Percentiles rank a stretch among this genome's conserved stretches.
Evolutionary conservation across 1,139 yeast species (phyloP).

Genomic region (Protomyces gravidus): DNA sequence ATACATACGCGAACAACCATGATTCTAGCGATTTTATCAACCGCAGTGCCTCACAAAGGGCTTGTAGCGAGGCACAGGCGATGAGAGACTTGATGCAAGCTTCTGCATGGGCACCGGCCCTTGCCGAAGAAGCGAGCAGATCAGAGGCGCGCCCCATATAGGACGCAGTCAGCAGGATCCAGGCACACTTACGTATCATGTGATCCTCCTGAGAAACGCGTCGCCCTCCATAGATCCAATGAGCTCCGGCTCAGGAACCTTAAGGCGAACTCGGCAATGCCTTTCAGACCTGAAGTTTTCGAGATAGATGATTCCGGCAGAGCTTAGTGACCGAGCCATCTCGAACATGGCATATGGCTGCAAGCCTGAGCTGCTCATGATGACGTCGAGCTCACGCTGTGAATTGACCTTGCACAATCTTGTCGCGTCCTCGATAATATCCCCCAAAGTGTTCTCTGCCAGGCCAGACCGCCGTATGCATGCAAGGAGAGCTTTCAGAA

Average conservation of each 20-base stretch:
- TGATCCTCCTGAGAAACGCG: background rate
- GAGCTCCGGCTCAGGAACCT: conserved; percentile 15
- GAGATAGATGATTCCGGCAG: conserved; percentile 67
- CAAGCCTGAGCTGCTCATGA: conserved; percentile 24
- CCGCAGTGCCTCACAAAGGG: background rate
- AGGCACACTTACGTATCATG: too few species aligned
- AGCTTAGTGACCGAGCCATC: conserved; percentile 63
- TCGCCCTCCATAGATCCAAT: background rate
- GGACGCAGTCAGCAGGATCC: too few species aligned
- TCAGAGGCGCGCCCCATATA: too few species aligned
- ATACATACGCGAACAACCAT: too few species aligned
- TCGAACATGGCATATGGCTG: conserved; percentile 50
- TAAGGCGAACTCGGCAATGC: conserved; percentile 12
- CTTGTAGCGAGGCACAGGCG: background rate
- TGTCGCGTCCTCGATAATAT: conserved; percentile 70
- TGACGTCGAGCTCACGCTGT: conserved; percentile 28
- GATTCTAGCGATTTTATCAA: too few species aligned
- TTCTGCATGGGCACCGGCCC: background rate
- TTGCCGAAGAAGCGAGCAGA: background rate
- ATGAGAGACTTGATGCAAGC: background rate
- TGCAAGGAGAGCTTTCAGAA: conserved; percentile 62
- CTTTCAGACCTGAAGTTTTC: conserved; percentile 42
- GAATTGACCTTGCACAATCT: conserved; percentile 36
- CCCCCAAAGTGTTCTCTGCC: conserved; percentile 66
- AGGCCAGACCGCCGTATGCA: conserved; percentile 64